A percentile compares a stretch with the other conserved stretches of the same genome.
Evolutionary conservation across 306 rosid genomes (phyloP).

Genomic region (apple (Malus domestica)): DNA sequence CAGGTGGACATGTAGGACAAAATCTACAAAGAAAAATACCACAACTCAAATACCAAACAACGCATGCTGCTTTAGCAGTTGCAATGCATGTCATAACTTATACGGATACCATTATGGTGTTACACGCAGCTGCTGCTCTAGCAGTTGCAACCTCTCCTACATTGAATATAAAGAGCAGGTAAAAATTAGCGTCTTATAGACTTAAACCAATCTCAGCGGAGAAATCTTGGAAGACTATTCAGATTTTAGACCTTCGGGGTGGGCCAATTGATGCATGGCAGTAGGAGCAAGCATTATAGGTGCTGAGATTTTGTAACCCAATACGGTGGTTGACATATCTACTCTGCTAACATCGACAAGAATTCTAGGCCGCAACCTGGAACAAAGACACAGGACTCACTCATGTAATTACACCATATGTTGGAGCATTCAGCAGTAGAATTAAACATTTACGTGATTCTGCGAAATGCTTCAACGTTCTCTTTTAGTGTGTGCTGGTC

Average conservation of each 20-base stretch:
- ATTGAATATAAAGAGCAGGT: not conserved
- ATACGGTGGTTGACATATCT: constrained; percentile 43
- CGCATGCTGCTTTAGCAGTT: not conserved
- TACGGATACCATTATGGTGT: constrained; percentile 57
- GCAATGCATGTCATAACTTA: not conserved
- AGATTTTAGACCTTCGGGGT: constrained; percentile 43
- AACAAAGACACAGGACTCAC: not conserved
- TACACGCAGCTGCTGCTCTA: constrained; percentile 58
- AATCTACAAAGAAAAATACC: constrained; percentile 19
- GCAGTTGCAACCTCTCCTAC: constrained; percentile 73
- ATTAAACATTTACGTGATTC: constrained; percentile 36
- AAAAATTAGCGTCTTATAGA: not conserved
- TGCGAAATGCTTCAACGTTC: constrained; percentile 48
- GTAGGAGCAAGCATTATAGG: constrained; percentile 63
- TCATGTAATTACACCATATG: not conserved
- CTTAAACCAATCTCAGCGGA: not conserved
- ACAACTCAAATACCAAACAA: not conserved
- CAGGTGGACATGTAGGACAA: constrained; percentile 40
- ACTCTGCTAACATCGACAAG: constrained; percentile 64
- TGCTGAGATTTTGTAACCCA: constrained; percentile 44
- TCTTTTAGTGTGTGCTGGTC: constrained; percentile 45
- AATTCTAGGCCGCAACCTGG: constrained; percentile 56
- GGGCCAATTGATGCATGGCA: constrained; percentile 45
- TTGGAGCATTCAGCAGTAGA: not conserved
- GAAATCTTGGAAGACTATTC: not conserved